A percentile compares a stretch with the other conserved stretches of the same genome.
These are phyloP conservation scores for Aspergillus sp. DNA, from an alignment of 2,329 filamentous ascomycete species.

Conservation along the genomic window DNA sequence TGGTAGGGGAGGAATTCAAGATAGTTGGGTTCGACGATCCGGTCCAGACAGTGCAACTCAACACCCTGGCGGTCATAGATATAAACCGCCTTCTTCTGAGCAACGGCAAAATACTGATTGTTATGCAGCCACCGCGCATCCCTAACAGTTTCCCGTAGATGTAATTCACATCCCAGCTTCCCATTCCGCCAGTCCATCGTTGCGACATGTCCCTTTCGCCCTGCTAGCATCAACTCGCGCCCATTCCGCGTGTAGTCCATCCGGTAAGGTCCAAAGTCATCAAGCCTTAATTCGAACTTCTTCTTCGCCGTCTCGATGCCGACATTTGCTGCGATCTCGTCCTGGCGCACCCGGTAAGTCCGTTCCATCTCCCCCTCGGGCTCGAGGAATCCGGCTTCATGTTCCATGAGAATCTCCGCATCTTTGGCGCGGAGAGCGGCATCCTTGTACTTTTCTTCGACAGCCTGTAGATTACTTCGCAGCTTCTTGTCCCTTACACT, in stretches of 20 bases:
- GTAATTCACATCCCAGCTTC: constrained; percentile 85
- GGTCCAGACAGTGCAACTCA: constrained; percentile 86
- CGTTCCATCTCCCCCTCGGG: constrained; percentile 83
- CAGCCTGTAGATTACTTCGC: constrained; percentile 70
- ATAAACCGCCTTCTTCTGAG: constrained; percentile 95
- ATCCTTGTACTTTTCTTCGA: constrained; percentile 80
- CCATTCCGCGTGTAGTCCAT: constrained; percentile 91
- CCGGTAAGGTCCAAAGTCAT: constrained; percentile 79
- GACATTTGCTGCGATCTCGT: constrained; percentile 75
- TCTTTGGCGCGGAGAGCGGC: constrained; percentile 81
- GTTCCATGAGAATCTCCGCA: constrained; percentile 90
- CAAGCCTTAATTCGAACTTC: constrained; percentile 83
- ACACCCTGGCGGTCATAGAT: constrained; percentile 92
- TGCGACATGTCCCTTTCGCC: constrained; percentile 90
- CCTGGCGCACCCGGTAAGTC: constrained; percentile 89
- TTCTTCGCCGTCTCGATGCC: constrained; percentile 86
- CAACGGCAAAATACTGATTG: constrained; percentile 87
- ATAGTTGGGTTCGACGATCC: constrained; percentile 86
- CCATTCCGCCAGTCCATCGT: constrained; percentile 96
- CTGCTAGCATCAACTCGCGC: constrained; percentile 77
- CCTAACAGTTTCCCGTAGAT: constrained; percentile 84
- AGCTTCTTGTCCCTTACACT: constrained; percentile 86
- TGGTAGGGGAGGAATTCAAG: constrained; percentile 97
- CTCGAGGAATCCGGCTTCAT: constrained; percentile 81
- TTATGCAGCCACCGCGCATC: constrained; percentile 93